Evolutionary conservation across 73 alveolate genomes (phyloP), one percentile per base, ranked within the genome.

Genomic region (Paramecium biaurelia): DNA sequence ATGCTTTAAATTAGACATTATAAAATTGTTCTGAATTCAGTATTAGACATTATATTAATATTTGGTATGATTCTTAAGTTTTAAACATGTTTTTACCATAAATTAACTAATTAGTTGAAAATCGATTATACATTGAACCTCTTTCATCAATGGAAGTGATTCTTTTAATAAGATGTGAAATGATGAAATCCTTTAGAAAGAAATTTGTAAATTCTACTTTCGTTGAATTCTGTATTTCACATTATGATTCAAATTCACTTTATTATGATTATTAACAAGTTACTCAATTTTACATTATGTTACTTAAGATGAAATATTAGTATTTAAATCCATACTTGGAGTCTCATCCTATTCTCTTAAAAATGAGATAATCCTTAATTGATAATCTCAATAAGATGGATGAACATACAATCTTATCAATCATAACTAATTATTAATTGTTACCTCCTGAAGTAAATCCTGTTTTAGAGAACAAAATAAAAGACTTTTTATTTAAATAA

Each of bases 31-130:
- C 84, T 63, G 84, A 63, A 15, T 63, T 63, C 49, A 63, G 84
- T 63, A 26, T 63, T 30, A 63, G 84, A 63, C 84, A 63, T 63
- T 63, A 63, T 26, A 63, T 63, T 7, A 63, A 63, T 20, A 63
- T 63, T 26, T 63, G 84, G 84, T 63, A 63, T 63, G 84, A 63
- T 63, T 63, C 84, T 2, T 63, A 63, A 63, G 49, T 63, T 1
- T 12, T 63, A 30, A 63, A 63, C 26, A 63, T 63, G 41, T 1
- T 11, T 1, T 12, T 63, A 14, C 84, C 84, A 26, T 30, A 14
- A 63, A 32, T 32, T 23, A 30, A 32, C 7, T 14, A 63, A 30
- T 5, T 63, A 14, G 84, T 63, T 11, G 24, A 30, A 23, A 49
- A 63, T 26, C 20, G 84, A 63, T 26, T 63, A 63, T 9, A 20